phyloP scores from a whole-genome alignment of 2,329 filamentous ascomycete genomes.

The Monosporascus sp. region DNA sequence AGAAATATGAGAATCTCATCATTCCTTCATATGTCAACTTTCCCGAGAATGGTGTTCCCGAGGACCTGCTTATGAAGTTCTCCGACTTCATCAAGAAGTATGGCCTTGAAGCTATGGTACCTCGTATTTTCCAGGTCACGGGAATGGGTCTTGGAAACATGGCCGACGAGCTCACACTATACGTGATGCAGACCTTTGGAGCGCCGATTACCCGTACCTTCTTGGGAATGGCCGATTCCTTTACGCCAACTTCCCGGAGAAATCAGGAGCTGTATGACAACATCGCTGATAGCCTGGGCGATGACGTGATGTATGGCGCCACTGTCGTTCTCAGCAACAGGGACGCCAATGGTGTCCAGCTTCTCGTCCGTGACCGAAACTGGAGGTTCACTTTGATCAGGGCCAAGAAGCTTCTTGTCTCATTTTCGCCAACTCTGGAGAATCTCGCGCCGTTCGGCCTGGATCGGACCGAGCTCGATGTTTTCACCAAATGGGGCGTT shows the following conservation, averaged over 20 bases:
- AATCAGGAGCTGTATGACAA: conserved; percentile 37
- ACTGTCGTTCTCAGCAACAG: conserved; percentile 28
- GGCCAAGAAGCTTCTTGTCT: conserved; percentile 30
- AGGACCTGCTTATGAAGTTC: conserved; percentile 42
- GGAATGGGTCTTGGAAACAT: conserved; percentile 41
- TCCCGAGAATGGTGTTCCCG: conserved; percentile 36
- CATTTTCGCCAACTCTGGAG: conserved; percentile 28
- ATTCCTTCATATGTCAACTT: conserved; percentile 34
- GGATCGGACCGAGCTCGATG: conserved; percentile 21
- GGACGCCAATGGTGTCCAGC: conserved; percentile 19
- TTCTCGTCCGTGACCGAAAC: conserved; percentile 22
- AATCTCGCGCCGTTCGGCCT: conserved; percentile 28
- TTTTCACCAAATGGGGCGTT: conserved; percentile 29
- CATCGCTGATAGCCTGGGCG: conserved; percentile 28
- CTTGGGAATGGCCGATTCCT: conserved; percentile 22
- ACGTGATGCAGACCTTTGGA: conserved; percentile 38
- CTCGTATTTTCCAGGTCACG: conserved; percentile 33
- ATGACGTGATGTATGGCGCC: conserved; percentile 32
- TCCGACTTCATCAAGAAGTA: conserved; percentile 44
- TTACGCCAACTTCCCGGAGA: conserved; percentile 27
- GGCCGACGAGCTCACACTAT: conserved; percentile 36
- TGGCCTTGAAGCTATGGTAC: conserved; percentile 35
- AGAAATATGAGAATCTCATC: conserved; percentile 26
- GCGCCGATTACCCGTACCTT: conserved; percentile 30
- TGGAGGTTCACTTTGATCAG: conserved; percentile 22